Base-by-base conservation (phyloP, 176 grass and related monocot species). In the Triticum dicoccoides region DNA sequence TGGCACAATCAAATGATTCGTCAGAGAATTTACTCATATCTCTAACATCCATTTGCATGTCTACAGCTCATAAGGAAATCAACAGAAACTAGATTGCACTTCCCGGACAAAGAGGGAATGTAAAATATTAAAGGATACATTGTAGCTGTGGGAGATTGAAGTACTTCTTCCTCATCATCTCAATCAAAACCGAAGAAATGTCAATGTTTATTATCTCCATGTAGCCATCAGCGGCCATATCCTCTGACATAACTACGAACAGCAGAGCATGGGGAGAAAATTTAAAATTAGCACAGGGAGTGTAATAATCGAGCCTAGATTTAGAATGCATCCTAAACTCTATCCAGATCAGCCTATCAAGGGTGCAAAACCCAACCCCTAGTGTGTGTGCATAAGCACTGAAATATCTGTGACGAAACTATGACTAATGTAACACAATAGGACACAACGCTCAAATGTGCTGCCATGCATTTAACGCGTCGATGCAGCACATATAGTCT, bases 31-130 rank as follows among this genome's bases (percentile, higher is more conserved):
- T 84, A 88, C 87, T 90, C 94, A 99, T 99, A 79, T 96, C 92
- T 74, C 97, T 88, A 76, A 92, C 97, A 96, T 99, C 97, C 94
- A 99, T 93, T 89, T 92, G 90, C 92, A 96, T 87, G 86, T 99
- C 97, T 99, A 62, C 70, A 52, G 34, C 33, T 54, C 73, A 91
- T 85, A 89, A 89, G 91, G 78, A 87, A 61, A 88, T 44, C 77
- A 90, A 87, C 23, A 5, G 38, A 20, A 4, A 2, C 37, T 32
- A 87, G 30, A 69, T 38, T 77, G 11, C 61, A 78, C 17, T 32
- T 80, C 52, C 4, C 1, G 25, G 56, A 23, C 78, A 70, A 27
- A 75, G 38, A 1, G 51, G 62, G 21, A 64, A 64, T 42, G 18
- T 66, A 79, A 61, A 84, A 81, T 42, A 73, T 11, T 58, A n/a